phyloP scores from a whole-genome alignment of 148 eudicot species.

The Vaccinium corymbosum region DNA sequence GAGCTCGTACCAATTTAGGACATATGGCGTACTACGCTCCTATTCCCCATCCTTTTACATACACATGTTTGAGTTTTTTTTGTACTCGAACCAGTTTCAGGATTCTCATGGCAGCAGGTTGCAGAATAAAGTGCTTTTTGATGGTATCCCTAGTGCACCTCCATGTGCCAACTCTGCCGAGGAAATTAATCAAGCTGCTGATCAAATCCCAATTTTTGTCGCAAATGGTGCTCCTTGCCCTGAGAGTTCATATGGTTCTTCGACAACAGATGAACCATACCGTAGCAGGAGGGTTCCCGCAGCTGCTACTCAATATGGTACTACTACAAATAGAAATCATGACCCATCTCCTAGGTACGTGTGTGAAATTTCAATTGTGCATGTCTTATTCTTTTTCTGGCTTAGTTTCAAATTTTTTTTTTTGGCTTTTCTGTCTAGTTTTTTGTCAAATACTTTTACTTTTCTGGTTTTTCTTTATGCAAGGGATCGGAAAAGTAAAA shows the following conservation, averaged over 20 bases:
- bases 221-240: constrained; percentile 9
- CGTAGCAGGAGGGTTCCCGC: not conserved
- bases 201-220: not conserved
- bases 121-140: constrained; percentile 13
- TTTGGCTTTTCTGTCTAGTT: not conserved
- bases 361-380: not conserved
- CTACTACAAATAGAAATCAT: constrained; percentile 7
- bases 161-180: constrained; percentile 13
- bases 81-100: constrained; percentile 13
- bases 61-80: not conserved
- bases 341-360: constrained; percentile 24
- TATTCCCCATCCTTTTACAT: not conserved
- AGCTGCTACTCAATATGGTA: constrained; percentile 9
- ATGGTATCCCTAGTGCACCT: constrained; percentile 32
- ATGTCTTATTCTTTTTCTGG: not conserved
- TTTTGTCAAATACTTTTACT: not conserved
- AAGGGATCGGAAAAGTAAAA: not conserved
- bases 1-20: not conserved
- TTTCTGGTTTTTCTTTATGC: not conserved
- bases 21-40: not conserved
- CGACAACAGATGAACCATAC: constrained; percentile 11
- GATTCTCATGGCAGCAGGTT: constrained; percentile 1
- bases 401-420: not conserved
- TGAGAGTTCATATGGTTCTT: constrained; percentile 19
- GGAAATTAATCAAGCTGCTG: not conserved